Evolutionary conservation across 345 rosid genomes (phyloP).

Genomic region (Sonneratia caseolaris): DNA sequence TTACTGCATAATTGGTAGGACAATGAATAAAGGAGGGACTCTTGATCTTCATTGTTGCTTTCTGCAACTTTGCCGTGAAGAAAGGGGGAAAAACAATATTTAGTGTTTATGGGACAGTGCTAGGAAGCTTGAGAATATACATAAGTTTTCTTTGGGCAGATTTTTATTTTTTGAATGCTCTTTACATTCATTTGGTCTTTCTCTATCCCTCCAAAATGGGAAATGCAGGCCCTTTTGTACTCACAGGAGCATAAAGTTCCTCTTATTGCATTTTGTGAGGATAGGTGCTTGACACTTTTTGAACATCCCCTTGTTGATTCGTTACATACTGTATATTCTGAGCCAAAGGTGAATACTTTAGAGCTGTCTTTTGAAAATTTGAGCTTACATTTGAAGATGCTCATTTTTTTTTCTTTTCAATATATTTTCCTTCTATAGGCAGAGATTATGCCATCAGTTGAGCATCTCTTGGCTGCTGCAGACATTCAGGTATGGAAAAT

Average conservation of each 20-base stretch:
- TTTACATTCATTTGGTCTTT: neutral
- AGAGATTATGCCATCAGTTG: constrained; percentile 71
- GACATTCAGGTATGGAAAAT: constrained; percentile 63
- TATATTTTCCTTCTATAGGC: constrained; percentile 39
- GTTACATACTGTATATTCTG: constrained; percentile 62
- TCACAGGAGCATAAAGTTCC: constrained; percentile 79
- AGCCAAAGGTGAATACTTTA: constrained; percentile 54
- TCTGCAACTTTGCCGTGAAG: neutral
- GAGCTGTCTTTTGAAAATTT: constrained; percentile 2
- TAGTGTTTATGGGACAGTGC: neutral
- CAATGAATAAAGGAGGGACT: neutral
- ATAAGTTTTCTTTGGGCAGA: neutral
- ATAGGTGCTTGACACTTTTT: constrained; percentile 77
- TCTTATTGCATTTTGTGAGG: constrained; percentile 73
- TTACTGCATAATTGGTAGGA: neutral
- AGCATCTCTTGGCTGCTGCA: constrained; percentile 55
- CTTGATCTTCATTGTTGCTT: neutral
- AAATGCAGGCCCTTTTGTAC: constrained; percentile 57
- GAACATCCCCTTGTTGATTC: constrained; percentile 74
- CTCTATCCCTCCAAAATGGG: neutral
- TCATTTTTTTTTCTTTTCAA: neutral
- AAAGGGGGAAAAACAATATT: neutral
- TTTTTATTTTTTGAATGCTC: neutral
- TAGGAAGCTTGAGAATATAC: neutral
- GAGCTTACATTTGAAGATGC: neutral